phyloP scores from a whole-genome alignment of 257 asterid species.

The Penstemon barbatus region DNA sequence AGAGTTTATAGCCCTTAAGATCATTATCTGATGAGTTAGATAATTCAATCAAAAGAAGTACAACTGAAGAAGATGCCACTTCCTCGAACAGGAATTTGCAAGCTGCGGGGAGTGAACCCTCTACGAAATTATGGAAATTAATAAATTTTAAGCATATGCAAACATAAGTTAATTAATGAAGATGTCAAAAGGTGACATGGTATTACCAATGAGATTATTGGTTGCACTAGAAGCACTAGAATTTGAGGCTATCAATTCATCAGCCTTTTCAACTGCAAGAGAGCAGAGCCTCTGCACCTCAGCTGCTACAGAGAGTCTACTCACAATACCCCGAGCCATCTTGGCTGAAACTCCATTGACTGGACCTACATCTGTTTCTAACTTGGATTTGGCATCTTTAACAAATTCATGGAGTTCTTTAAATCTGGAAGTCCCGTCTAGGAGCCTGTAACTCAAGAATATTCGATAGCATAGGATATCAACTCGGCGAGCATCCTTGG shows the following conservation, averaged over 20 bases:
- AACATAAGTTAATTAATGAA: conserved; percentile 22
- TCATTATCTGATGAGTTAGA: conserved; percentile 43
- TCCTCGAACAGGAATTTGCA: conserved; percentile 84
- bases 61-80: conserved; percentile 68
- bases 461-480: conserved; percentile 76
- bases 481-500: conserved; percentile 90
- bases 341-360: conserved; percentile 67
- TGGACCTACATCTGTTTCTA: conserved; percentile 82
- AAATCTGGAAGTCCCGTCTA: conserved; percentile 77
- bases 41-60: conserved; percentile 65
- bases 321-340: conserved; percentile 74
- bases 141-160: conserved; percentile 7
- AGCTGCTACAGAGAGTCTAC: conserved; percentile 64
- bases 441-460: conserved; percentile 75
- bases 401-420: conserved; percentile 72
- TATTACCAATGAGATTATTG: conserved; percentile 47
- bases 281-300: conserved; percentile 79
- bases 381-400: conserved; percentile 71
- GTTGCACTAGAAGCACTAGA: conserved; percentile 38
- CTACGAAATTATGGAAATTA: conserved; percentile 43
- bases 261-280: conserved; percentile 76
- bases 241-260: conserved; percentile 55
- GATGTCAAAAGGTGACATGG: conserved; percentile 22
- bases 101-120: conserved; percentile 81
- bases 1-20: conserved; percentile 81